phyloP scores from a whole-genome alignment of 768 basidiomycete species.

The Infundibulicybe gibba region DNA sequence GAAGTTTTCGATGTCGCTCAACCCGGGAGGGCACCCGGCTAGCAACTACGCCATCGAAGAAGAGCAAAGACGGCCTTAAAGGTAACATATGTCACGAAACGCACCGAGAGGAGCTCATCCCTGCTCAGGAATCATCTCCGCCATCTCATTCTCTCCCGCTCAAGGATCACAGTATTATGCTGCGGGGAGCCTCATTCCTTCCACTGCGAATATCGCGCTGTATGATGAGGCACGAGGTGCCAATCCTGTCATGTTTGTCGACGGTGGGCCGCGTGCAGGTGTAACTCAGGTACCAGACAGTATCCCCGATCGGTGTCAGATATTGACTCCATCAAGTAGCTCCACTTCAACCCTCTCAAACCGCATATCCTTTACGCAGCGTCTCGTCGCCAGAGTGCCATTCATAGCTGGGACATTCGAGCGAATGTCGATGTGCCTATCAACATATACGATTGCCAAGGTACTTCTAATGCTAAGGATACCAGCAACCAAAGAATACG shows the following conservation, averaged over 20 bases:
- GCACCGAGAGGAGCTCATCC: background rate
- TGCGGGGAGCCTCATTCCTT: constrained; percentile 59
- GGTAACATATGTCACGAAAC: constrained; percentile 37
- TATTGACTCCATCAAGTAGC: constrained; percentile 32
- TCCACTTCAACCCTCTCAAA: constrained; percentile 71
- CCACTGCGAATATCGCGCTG: constrained; percentile 57
- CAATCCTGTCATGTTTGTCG: constrained; percentile 56
- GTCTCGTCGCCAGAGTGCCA: constrained; percentile 58
- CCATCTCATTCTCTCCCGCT: constrained; percentile 71
- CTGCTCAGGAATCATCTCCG: constrained; percentile 74
- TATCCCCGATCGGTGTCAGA: background rate
- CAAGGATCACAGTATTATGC: constrained; percentile 68
- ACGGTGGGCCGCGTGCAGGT: constrained; percentile 46
- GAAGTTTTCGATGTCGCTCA: constrained; percentile 19
- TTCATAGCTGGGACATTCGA: constrained; percentile 82
- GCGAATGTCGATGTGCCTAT: constrained; percentile 43
- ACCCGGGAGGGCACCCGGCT: constrained; percentile 19
- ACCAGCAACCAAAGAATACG: constrained; percentile 73
- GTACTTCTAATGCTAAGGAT: background rate
- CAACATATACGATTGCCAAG: constrained; percentile 32
- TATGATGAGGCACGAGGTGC: constrained; percentile 58
- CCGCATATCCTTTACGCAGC: constrained; percentile 77
- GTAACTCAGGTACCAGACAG: constrained; percentile 50
- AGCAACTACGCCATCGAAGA: constrained; percentile 18
- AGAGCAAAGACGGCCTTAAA: constrained; percentile 75